Percentiles rank a stretch among this genome's conserved stretches.
Conservation (phyloP, 2,329 filamentous ascomycete genomes). For the Neofusicoccum laricinum region DNA sequence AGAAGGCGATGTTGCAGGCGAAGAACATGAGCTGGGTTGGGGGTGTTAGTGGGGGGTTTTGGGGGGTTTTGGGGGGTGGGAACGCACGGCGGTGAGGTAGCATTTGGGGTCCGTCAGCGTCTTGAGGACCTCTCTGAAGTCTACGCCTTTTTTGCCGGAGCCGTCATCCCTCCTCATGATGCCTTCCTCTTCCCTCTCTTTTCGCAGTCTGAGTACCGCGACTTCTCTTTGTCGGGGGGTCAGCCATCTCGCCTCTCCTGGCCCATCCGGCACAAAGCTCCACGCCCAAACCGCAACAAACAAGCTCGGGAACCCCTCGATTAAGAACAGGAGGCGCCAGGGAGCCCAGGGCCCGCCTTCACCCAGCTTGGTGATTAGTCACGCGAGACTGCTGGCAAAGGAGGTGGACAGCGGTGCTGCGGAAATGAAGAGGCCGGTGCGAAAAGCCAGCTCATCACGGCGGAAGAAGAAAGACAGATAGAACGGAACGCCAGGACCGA, state of each 20-base stretch:
- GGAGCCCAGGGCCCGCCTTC: slow-evolving; percentile 66
- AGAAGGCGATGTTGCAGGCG: slow-evolving; percentile 83
- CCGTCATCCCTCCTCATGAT: background rate
- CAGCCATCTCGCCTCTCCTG: slow-evolving; percentile 47
- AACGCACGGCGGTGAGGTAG: slow-evolving; percentile 65
- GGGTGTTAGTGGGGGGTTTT: slow-evolving; percentile 15
- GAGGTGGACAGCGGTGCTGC: slow-evolving; percentile 62
- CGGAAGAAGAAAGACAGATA: slow-evolving; percentile 64
- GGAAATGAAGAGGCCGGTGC: slow-evolving; percentile 83
- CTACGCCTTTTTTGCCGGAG: slow-evolving; percentile 38
- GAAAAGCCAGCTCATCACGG: slow-evolving; percentile 72
- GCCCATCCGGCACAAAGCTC: slow-evolving; percentile 73
- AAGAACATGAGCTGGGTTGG: slow-evolving; percentile 67
- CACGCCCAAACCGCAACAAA: slow-evolving; percentile 72
- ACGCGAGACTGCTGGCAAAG: slow-evolving; percentile 76
- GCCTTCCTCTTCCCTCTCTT: slow-evolving; percentile 36
- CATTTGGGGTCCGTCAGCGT: slow-evolving; percentile 65
- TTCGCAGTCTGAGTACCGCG: slow-evolving; percentile 64
- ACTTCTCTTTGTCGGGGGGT: slow-evolving; percentile 55
- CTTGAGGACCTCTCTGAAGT: slow-evolving; percentile 56
- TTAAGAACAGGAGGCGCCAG: slow-evolving; percentile 80
- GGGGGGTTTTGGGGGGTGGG: background rate
- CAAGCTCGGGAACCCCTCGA: slow-evolving; percentile 83
- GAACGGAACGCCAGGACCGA: slow-evolving; percentile 62
- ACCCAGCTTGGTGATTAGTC: slow-evolving; percentile 66